A percentile compares a stretch with the other conserved stretches of the same genome.
Evolutionary conservation across 1,284 basidiomycete genomes (phyloP).

Genomic region (Xerocomus cyaneibrunnescens): DNA sequence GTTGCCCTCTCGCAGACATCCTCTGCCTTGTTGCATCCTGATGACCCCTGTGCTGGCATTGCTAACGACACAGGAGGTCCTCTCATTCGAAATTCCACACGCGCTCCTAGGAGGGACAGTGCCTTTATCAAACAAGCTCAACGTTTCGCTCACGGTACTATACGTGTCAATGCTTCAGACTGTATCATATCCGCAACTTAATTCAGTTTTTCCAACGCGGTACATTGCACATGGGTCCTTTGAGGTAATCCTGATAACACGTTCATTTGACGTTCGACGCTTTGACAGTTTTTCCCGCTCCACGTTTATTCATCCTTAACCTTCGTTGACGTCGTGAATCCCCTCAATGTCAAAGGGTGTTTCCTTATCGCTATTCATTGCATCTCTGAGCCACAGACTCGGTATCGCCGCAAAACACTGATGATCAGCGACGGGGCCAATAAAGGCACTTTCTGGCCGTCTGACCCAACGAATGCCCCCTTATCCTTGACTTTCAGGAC

Average conservation of each 20-base stretch:
- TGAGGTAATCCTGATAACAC: conserved; percentile 21
- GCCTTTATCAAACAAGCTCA: conserved; percentile 13
- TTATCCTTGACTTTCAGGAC: not conserved
- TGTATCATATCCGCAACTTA: conserved; percentile 6
- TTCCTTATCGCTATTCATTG: not conserved
- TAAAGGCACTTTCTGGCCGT: too few species aligned
- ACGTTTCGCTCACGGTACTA: conserved; percentile 5
- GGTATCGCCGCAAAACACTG: not conserved
- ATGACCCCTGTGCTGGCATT: not conserved
- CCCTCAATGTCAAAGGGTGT: not conserved
- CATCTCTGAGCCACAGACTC: not conserved
- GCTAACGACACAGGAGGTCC: not conserved
- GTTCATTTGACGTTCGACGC: conserved; percentile 5
- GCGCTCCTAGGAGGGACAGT: not conserved
- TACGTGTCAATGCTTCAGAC: conserved; percentile 4
- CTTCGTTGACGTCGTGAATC: conserved; percentile 2
- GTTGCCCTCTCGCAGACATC: not conserved
- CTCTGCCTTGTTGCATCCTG: not conserved
- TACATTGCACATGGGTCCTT: conserved; percentile 1
- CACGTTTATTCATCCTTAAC: conserved; percentile 6
- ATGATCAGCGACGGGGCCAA: not conserved
- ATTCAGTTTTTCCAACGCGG: conserved; percentile 2
- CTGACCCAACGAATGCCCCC: too few species aligned
- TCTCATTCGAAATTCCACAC: not conserved
- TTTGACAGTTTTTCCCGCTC: conserved; percentile 16